phyloP scores from a whole-genome alignment of 164 flowering plant genomes.

The Buxus sempervirens region DNA sequence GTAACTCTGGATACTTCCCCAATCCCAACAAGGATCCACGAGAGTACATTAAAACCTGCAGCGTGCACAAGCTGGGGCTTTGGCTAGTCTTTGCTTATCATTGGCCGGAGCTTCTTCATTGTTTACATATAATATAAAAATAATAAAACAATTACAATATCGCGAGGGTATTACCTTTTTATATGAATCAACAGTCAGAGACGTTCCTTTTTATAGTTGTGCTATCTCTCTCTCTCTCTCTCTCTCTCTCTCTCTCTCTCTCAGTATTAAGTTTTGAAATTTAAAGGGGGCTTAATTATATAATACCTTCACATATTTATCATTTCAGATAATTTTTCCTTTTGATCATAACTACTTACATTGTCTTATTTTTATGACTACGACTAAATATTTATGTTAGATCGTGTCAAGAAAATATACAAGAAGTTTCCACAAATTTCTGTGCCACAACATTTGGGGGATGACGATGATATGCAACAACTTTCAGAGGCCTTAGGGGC shows the following conservation, averaged over 20 bases:
- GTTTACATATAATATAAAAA: background rate
- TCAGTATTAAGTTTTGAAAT: background rate
- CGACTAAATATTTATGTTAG: constrained; percentile 45
- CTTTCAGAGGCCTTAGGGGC: constrained; percentile 83
- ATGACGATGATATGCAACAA: constrained; percentile 76
- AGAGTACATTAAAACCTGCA: too few relatives aligned
- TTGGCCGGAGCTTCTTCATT: background rate
- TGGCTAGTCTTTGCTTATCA: background rate
- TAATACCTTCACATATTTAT: background rate
- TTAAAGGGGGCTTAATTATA: background rate
- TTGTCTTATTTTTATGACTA: constrained; percentile 8
- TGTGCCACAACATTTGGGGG: constrained; percentile 67
- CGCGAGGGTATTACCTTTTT: background rate
- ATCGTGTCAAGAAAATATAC: constrained; percentile 81
- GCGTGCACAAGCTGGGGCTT: background rate
- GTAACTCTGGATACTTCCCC: too few relatives aligned
- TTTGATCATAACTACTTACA: background rate
- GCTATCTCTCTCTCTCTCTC: too few relatives aligned
- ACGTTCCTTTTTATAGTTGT: too few relatives aligned
- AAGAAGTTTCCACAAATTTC: constrained; percentile 63
- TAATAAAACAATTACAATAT: background rate
- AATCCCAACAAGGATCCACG: too few relatives aligned
- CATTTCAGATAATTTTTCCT: background rate
- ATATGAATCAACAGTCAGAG: background rate
- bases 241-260: too few relatives aligned